Evolutionary conservation across 2,329 filamentous ascomycete genomes (phyloP).

Genomic region (Thielaviopsis musarum): DNA sequence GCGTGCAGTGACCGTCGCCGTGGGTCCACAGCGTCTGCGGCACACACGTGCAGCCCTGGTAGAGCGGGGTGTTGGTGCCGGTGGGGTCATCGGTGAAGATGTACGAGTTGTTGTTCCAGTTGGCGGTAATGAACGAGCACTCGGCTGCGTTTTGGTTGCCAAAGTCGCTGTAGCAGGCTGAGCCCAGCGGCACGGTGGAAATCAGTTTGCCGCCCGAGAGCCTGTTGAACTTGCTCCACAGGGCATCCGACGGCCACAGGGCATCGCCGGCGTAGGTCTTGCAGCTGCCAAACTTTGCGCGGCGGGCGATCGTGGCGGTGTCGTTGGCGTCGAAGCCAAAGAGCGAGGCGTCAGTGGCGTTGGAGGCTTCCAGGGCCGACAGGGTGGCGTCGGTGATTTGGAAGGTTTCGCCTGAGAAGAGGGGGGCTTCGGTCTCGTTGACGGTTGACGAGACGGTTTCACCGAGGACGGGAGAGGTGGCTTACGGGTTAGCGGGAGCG

Average conservation of each 20-base stretch:
- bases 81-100: conserved; percentile 8
- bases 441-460: conserved; percentile 4
- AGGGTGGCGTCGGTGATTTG: conserved; percentile 5
- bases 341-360: conserved; percentile 5
- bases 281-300: conserved; percentile 14
- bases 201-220: conserved; percentile 19
- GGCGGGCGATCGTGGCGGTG: conserved; percentile 1
- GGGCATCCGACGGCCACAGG: conserved; percentile 18
- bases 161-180: conserved; percentile 17
- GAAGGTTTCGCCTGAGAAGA: conserved; percentile 4
- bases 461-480: conserved; percentile 1
- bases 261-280: conserved; percentile 17
- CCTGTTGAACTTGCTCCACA: conserved; percentile 18
- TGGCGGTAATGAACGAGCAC: conserved; percentile 18
- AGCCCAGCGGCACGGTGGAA: conserved; percentile 18
- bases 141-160: conserved; percentile 15
- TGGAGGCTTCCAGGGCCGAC: neutral
- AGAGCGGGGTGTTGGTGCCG: conserved; percentile 16
- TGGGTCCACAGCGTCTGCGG: conserved; percentile 13
- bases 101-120: conserved; percentile 12
- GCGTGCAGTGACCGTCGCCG: conserved; percentile 19
- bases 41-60: conserved; percentile 9
- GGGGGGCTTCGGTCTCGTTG: neutral
- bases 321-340: conserved; percentile 5
- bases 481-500: conserved; percentile 1